phyloP scores from a whole-genome alignment of 2,329 filamentous ascomycete species.

The Aspergillus udagawae region DNA sequence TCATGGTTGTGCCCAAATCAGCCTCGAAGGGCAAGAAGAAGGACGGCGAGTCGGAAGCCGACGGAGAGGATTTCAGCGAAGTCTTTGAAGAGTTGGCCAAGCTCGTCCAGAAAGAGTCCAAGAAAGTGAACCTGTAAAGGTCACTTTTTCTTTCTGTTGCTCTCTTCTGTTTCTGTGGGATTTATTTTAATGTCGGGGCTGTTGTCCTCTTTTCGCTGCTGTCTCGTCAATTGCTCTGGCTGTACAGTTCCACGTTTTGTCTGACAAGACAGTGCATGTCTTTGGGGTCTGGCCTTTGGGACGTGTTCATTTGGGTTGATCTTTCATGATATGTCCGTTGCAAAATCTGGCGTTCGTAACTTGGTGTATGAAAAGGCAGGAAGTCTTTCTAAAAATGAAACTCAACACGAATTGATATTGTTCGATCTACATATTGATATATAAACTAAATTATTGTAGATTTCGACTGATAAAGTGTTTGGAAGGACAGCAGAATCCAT shows the following conservation, averaged over 20 bases:
- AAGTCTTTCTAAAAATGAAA: constrained; percentile 23
- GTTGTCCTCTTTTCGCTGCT: constrained; percentile 11
- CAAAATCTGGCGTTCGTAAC: constrained; percentile 35
- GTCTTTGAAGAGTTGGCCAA: constrained; percentile 56
- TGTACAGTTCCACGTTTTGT: constrained; percentile 37
- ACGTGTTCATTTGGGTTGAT: constrained; percentile 26
- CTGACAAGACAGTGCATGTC: constrained; percentile 36
- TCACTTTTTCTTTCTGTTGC: constrained; percentile 16
- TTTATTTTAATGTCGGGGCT: constrained; percentile 25
- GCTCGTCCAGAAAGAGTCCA: constrained; percentile 55
- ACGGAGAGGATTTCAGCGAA: constrained; percentile 49
- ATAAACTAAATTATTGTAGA: neutral
- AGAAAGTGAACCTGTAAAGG: constrained; percentile 51
- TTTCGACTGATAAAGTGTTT: neutral
- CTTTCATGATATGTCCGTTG: constrained; percentile 33
- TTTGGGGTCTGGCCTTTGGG: constrained; percentile 37
- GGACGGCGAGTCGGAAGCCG: constrained; percentile 39
- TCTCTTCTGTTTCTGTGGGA: constrained; percentile 19
- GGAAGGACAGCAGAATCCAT: too few relatives aligned
- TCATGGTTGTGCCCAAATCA: constrained; percentile 66
- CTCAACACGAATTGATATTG: constrained; percentile 4
- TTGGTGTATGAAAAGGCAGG: constrained; percentile 40
- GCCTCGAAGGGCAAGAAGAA: constrained; percentile 49
- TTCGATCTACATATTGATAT: neutral
- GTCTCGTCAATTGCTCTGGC: constrained; percentile 25